Base-by-base conservation (phyloP, 768 basidiomycete genomes). In the Boletus eberwhitei region DNA sequence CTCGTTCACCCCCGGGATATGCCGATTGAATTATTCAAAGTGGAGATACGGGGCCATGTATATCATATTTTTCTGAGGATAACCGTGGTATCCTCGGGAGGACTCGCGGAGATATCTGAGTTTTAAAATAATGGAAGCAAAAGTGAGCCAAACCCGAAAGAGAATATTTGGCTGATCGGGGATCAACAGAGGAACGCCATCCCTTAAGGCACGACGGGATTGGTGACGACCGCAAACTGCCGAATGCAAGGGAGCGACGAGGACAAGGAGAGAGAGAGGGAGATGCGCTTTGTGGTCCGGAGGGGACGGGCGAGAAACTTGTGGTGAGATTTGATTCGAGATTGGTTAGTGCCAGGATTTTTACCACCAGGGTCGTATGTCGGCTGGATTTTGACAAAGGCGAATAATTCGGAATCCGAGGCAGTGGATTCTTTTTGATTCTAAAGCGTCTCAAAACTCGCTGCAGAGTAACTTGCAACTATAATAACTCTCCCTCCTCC, bases 101-200 rank as follows among this genome's bases (percentile, higher is more conserved):
- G 52, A 8, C 24, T 71, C 69, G 69, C 69, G 61, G 69, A 65
- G 69, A 47, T 55, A 0, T 36, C 70, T 54, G 69, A 50, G 69
- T 48, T 32, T 58, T 0, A 66, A 71, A 51, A n/a, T 2, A 39
- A 44, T 11, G 24, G 41, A 32, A 31, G 34, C 59, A 26, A 57
- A 57, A 63, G 54, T 32, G 71, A 70, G 60, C 61, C 58, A 71
- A 59, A 73, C 63, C 55, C 40, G 63, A 65, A 69, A 65, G 64
- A 68, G 65, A 65, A 62, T 65, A 48, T 69, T 65, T 69, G 60
- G 65, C 74, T 84, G 82, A 84, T 84, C 80, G 75, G 80, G 80
- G 82, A 84, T 84, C 82, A 84, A 75, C 70, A 71, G 71, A 75
- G 73, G 69, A 63, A 69, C 68, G 54, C 29, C 65, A 67, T 59